phyloP scores from a whole-genome alignment of 2,329 filamentous ascomycete species.

The Acrodontium crateriforme region DNA sequence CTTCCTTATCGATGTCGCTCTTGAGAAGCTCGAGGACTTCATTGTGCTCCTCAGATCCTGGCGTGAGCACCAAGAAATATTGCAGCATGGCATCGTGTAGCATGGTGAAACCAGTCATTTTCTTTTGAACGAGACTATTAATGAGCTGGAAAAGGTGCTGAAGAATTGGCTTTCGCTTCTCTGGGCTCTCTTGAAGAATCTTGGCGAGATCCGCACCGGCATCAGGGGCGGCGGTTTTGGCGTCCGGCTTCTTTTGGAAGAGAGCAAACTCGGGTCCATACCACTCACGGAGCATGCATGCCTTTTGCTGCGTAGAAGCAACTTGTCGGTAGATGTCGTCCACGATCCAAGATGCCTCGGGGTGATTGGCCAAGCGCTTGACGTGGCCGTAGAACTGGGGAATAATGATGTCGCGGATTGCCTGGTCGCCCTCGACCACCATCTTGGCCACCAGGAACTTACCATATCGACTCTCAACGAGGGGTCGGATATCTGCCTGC shows the following conservation, averaged over 20 bases:
- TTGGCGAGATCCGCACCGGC: slow-evolving; percentile 49
- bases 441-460: slow-evolving; percentile 96
- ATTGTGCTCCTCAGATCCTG: slow-evolving; percentile 65
- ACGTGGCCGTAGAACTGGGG: slow-evolving; percentile 93
- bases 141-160: slow-evolving; percentile 73
- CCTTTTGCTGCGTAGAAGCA: slow-evolving; percentile 75
- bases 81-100: slow-evolving; percentile 97
- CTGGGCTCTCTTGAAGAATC: slow-evolving; percentile 64
- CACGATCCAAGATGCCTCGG: slow-evolving; percentile 92
- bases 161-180: slow-evolving; percentile 80
- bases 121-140: slow-evolving; percentile 89
- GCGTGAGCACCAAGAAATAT: slow-evolving; percentile 71
- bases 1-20: slow-evolving; percentile 61
- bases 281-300: slow-evolving; percentile 78
- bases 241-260: slow-evolving; percentile 48
- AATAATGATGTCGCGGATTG: slow-evolving; percentile 78
- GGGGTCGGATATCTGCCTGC: slow-evolving; percentile 64
- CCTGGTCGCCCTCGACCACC: slow-evolving; percentile 76
- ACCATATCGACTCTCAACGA: slow-evolving; percentile 91
- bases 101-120: slow-evolving; percentile 92
- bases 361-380: slow-evolving; percentile 84
- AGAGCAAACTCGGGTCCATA: slow-evolving; percentile 89
- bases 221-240: slow-evolving; percentile 3
- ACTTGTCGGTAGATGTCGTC: slow-evolving; percentile 91
- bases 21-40: slow-evolving; percentile 87